Conservation (phyloP, 768 basidiomycete species). For the Hygrophoropsis aurantiaca region DNA sequence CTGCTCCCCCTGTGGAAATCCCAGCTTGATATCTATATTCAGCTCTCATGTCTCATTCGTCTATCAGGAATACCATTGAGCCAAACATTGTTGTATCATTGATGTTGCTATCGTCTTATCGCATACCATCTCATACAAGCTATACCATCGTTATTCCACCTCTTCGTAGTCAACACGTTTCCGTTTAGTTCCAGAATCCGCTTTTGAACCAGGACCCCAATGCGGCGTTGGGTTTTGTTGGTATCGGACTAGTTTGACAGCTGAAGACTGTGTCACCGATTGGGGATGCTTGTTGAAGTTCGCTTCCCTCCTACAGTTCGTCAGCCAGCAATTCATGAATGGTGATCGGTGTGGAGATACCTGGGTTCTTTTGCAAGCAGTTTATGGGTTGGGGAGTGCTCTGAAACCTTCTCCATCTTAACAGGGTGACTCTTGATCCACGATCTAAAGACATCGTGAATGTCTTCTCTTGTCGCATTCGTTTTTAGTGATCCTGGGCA, state of each 20-base stretch:
- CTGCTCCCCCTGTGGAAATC: slow-evolving; percentile 27
- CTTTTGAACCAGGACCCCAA: slow-evolving; percentile 88
- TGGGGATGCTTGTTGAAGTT: slow-evolving; percentile 77
- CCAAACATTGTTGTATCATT: too few relatives aligned
- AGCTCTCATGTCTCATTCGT: neutral
- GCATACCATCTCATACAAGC: too few relatives aligned
- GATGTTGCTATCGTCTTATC: too few relatives aligned
- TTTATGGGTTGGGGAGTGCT: slow-evolving; percentile 65
- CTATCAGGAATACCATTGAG: too few relatives aligned
- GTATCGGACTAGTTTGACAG: slow-evolving; percentile 81
- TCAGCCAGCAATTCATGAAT: neutral
- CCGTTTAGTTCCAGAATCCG: slow-evolving; percentile 39
- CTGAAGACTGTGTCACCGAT: slow-evolving; percentile 56
- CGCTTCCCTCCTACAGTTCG: slow-evolving; percentile 51
- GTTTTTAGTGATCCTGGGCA: slow-evolving; percentile 90
- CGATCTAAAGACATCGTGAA: slow-evolving; percentile 84
- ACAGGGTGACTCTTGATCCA: slow-evolving; percentile 85
- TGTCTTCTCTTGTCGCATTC: slow-evolving; percentile 62
- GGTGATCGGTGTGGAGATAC: slow-evolving; percentile 40
- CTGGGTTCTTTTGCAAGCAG: slow-evolving; percentile 67
- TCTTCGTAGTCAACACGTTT: slow-evolving; percentile 17
- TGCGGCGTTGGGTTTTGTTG: slow-evolving; percentile 88
- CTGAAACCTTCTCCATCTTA: slow-evolving; percentile 77
- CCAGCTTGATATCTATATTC: slow-evolving; percentile 15
- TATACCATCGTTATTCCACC: neutral